Base-by-base conservation (phyloP, 2,329 filamentous ascomycete genomes). In the Cladosporium austrohemisphaericum region DNA sequence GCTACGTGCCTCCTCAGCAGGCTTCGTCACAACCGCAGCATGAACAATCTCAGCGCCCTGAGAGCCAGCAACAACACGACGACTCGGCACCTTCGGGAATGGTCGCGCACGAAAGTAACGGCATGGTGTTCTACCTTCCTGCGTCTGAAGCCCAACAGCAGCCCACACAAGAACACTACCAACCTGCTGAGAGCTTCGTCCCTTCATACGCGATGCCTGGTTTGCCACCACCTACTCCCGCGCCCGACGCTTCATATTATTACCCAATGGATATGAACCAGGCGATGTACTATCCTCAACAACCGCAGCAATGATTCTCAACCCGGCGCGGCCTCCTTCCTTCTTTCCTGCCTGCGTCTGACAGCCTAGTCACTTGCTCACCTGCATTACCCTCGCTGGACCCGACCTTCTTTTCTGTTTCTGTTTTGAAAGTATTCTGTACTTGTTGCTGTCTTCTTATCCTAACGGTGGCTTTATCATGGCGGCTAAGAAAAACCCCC, bases 61-160 rank as follows among this genome's bases (percentile, higher is more conserved):
- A 68, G 46, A 38, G 51, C 65, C 55, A 66, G 71, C 53, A 53
- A 18, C 16, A 29, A 11, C 20, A 35, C 20, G 37, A 41, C 13
- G 40, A 31, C 13, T 20, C 44, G 5, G 49, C 41, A 23, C 80
- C 79, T 56, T 68, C 72, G 3, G 76, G 75, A 14, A 79, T 80
- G 50, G 78, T 85, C 16, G 88, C 89, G 0, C 91, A 96, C 67
- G 92, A 97, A 71, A 84, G 85, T 55, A 95, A 95, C 59, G 93
- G 93, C 54, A 97, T 94, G 79, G 90, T 95, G 1, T 97, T 95
- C 68, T 98, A 95, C 66, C 91, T 63, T 32, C 61, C 63, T 4
- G 61, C 61, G 10, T 58, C 61, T 0, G 62, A 66, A 43, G 63
- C 60, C 16, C 53, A 53, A n/a, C 52, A 56, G 25, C 56, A 59